Conservation (phyloP, 31 red algal species). For the Asparagopsis taxiformis region DNA sequence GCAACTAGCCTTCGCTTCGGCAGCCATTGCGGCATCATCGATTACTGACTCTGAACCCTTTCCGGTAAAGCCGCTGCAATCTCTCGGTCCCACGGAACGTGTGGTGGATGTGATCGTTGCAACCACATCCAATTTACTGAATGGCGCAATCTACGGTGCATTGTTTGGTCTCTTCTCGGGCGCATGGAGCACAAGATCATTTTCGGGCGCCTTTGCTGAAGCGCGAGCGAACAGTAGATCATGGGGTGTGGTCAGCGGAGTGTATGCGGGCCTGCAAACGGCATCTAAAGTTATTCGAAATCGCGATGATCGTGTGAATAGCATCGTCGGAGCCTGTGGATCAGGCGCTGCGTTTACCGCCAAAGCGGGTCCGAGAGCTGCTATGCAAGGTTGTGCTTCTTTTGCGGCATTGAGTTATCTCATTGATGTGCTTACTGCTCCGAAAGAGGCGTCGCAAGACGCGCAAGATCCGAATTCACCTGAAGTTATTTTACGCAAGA, state of each 20-base stretch:
- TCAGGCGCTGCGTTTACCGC: constrained; percentile 75
- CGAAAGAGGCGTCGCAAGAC: no score
- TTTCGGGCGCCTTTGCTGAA: constrained; percentile 60
- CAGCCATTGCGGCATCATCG: no score
- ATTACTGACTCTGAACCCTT: no score
- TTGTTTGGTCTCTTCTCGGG: constrained; percentile 86
- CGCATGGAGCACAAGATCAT: constrained; percentile 44
- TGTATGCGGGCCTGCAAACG: constrained; percentile 84
- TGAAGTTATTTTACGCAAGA: constrained; percentile 54
- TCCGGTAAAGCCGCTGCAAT: constrained; percentile 26
- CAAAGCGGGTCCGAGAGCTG: constrained; percentile 51
- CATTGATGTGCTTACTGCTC: constrained; percentile 54
- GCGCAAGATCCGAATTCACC: constrained; percentile 22
- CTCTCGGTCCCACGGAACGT: constrained; percentile 38
- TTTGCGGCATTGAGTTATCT: constrained; percentile 85
- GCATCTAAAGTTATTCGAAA: constrained; percentile 68
- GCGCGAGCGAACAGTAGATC: constrained; percentile 57
- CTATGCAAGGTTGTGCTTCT: constrained; percentile 78
- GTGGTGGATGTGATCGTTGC: constrained; percentile 49
- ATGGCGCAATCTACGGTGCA: constrained; percentile 77
- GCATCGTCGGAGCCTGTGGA: constrained; percentile 87
- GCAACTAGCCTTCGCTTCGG: no score
- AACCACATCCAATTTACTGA: constrained; percentile 59
- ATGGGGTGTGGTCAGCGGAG: constrained; percentile 77
- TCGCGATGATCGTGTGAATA: constrained; percentile 76